phyloP scores from a whole-genome alignment of 2,329 filamentous ascomycete species.

The Teratosphaeria epicoccoides region DNA sequence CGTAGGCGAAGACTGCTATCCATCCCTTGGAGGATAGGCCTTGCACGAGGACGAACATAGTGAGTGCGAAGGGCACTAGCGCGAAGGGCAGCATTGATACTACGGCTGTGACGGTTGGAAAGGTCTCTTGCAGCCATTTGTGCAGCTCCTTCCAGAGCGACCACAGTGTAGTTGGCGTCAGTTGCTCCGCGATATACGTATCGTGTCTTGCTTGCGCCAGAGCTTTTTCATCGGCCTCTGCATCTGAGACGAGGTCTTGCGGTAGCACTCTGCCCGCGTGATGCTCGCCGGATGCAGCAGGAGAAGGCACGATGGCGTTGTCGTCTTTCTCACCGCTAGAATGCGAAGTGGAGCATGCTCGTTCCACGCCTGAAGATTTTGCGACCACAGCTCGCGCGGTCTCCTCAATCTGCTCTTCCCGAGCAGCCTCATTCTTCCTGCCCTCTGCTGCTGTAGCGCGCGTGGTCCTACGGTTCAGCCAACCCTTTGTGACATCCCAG shows the following conservation, averaged over 20 bases:
- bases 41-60: conserved; percentile 67
- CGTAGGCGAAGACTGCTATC: conserved; percentile 61
- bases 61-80: conserved; percentile 59
- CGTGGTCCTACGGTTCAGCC: conserved; percentile 52
- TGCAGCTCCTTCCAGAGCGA: conserved; percentile 40
- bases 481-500: conserved; percentile 56
- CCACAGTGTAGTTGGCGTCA: conserved; percentile 37
- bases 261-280: neutral
- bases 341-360: too few relatives aligned
- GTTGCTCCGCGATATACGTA: conserved; percentile 8
- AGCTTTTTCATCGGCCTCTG: neutral
- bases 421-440: neutral
- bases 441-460: conserved; percentile 43
- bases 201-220: neutral
- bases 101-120: conserved; percentile 58
- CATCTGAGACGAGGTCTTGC: neutral
- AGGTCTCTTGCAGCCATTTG: conserved; percentile 57
- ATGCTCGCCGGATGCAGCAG: neutral
- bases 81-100: conserved; percentile 55
- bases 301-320: neutral
- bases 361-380: neutral
- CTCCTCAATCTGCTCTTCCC: neutral
- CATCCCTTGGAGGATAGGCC: conserved; percentile 63
- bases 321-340: neutral
- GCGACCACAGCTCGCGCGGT: neutral